phyloP scores from a whole-genome alignment of 805 yeast species.

The Ogataea nitratoaversa region DNA sequence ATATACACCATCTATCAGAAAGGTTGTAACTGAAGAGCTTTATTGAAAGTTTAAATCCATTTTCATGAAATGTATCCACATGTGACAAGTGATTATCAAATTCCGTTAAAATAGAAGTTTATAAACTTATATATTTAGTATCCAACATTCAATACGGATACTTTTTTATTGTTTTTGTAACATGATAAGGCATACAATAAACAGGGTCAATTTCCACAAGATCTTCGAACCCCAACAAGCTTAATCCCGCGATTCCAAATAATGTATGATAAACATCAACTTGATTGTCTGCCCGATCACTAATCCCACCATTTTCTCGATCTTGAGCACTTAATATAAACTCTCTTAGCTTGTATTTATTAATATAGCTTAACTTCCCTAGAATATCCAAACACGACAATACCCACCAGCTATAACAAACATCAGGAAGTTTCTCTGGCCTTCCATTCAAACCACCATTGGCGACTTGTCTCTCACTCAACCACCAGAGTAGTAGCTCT shows the following conservation, averaged over 20 bases:
- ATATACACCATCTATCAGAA: constrained; percentile 58
- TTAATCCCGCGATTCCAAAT: constrained; percentile 85
- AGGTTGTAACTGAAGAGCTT: constrained; percentile 43
- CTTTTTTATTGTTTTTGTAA: constrained; percentile 33
- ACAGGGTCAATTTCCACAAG: constrained; percentile 74
- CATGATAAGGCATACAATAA: constrained; percentile 71
- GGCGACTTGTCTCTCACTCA: constrained; percentile 82
- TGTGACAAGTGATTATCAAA: too few relatives aligned
- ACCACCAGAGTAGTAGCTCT: constrained; percentile 72
- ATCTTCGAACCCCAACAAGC: constrained; percentile 61
- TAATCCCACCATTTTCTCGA: constrained; percentile 74
- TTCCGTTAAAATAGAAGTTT: too few relatives aligned
- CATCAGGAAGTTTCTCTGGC: constrained; percentile 93
- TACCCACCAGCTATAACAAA: constrained; percentile 99
- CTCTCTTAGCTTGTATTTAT: constrained; percentile 49
- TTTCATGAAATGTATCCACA: too few relatives aligned
- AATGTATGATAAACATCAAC: constrained; percentile 91
- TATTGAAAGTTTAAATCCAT: too few relatives aligned
- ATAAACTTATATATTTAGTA: too few relatives aligned
- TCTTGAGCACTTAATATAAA: constrained; percentile 83
- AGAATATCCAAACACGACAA: constrained; percentile 69
- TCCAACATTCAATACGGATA: constrained; percentile 26
- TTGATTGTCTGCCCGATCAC: constrained; percentile 88
- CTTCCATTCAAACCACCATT: constrained; percentile 95
- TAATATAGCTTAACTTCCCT: constrained; percentile 71